Percentiles rank a stretch among this genome's conserved stretches.
phyloP scores from a whole-genome alignment of 805 yeast genomes.

The Yarrowia sp. region DNA sequence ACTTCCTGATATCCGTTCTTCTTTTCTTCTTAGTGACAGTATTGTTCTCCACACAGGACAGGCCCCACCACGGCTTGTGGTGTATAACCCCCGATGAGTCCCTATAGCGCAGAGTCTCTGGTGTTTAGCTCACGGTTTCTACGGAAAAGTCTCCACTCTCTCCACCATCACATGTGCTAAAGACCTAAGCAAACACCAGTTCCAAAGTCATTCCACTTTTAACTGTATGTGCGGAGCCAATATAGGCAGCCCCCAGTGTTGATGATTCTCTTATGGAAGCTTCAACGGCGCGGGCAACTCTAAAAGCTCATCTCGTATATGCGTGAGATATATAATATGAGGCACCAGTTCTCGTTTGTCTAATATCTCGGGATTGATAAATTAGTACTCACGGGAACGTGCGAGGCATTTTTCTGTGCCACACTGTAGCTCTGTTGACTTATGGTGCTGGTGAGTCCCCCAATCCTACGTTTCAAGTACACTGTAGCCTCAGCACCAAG shows the following conservation, averaged over 20 bases:
- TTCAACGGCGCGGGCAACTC: constrained; percentile 9
- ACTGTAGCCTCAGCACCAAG: not conserved
- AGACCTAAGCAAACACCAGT: not conserved
- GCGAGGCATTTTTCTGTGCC: not conserved
- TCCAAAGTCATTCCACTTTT: constrained; percentile 10
- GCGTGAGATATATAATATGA: not conserved
- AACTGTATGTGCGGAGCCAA: not conserved
- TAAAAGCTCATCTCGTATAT: not conserved
- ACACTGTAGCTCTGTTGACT: not conserved
- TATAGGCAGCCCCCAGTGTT: not conserved
- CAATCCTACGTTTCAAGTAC: not conserved
- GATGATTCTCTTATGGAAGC: not conserved
- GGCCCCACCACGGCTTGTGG: not conserved
- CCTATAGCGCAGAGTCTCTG: not conserved
- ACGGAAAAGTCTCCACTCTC: not conserved
- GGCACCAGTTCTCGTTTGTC: not conserved
- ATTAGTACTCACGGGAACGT: not conserved
- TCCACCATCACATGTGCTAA: not conserved
- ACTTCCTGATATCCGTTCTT: not conserved
- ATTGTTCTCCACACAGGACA: no score
- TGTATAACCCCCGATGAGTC: not conserved
- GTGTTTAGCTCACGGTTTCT: not conserved
- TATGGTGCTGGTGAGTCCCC: not conserved
- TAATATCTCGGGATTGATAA: not conserved
- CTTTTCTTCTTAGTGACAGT: no score